Evolutionary conservation across 2,329 filamentous ascomycete species (phyloP), one percentile per base, ranked within the genome.

Genomic region (Tympanopsis confertula): DNA sequence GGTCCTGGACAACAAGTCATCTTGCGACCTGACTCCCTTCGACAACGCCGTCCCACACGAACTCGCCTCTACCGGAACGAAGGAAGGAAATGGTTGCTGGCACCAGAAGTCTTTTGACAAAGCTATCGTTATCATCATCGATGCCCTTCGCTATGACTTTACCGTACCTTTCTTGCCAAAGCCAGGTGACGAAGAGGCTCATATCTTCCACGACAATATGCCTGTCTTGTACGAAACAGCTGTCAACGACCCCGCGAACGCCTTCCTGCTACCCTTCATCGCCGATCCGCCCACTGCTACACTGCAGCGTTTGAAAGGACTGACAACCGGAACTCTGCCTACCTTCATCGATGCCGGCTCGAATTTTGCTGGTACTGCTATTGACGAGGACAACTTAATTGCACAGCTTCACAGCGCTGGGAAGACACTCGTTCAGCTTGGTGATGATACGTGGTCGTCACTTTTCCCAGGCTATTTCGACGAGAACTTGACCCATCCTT

Each of bases 381-480:
- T 98, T 48, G 88, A 95, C 40, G 91, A 98, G 64, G 91, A 98
- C 55, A 66, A 93, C 63, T 47, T 80, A 61, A 51, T 83, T 62
- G 62, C 78, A 69, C 58, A 94, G 58, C 55, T 83, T 64, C 55
- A 68, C 57, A 53, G 82, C 63, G 59, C 77, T 61, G 52, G 74
- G 57, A 62, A 86, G 66, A 84, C 73, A 45, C 75, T 98, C 47
- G 91, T 88, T 4, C 93, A 98, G 51, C 65, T 98, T 26, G 91
- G 91, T n/a, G 91, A 98, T 56, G 89, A 98, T 59, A 98, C 91
- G 4, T 98, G 91, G 91, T 84, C 87, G 46, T 73, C 86, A 32
- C 66, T 98, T 13, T 98, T 96, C 54, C 91, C 91, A 0, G 85
- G 72, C n/a, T 87, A 93, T 57, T 98, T 98, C 50, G 81, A 94